Base-by-base conservation (phyloP, 768 basidiomycete genomes). In the Pluteus cervinus region DNA sequence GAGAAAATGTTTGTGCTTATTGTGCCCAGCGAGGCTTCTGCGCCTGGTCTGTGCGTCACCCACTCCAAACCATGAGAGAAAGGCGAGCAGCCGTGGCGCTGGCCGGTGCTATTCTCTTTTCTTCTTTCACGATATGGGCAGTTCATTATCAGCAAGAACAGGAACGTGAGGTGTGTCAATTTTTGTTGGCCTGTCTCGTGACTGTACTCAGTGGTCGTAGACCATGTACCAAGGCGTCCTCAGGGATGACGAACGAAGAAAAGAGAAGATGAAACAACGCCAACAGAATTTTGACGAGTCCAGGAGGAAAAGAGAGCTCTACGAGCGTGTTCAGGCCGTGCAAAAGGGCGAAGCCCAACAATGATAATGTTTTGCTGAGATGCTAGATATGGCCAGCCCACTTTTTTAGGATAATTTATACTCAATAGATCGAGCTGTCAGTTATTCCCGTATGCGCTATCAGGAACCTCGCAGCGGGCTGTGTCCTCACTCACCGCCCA, bases 211-310 rank as follows among this genome's bases (percentile, higher is more conserved):
- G 40, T 26, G 11, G 16, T 17, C 32, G 20, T 42, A 97, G 92
- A 79, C 65, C 20, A 96, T 96, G 92, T 94, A 86, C 54, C 69
- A 82, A 53, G 92, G 92, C 17, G 93, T 96, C 2, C 52, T 94
- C 31, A 76, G 80, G 36, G 92, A 96, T 54, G 93, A 97, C 51
- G 86, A 80, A 49, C 79, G 90, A 17, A 67, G 85, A 43, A 66
- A 58, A 50, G 74, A 79, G 51, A 91, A 90, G 61, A 74, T 75
- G 73, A 68, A 47, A 33, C 73, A 79, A 56, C 70, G 81, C 44
- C 73, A 82, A 55, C 73, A 69, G 41, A 82, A 76, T 0, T 58
- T 81, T 16, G 63, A 72, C 33, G 71, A 73, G 33, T 87, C 86
- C 0, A 65, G 66, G 43, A 64, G 65, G 47, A 87, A 77, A 52